These are phyloP conservation scores for Lablab purpureus DNA, from an alignment of 306 rosid genomes.

Conservation along the genomic window DNA sequence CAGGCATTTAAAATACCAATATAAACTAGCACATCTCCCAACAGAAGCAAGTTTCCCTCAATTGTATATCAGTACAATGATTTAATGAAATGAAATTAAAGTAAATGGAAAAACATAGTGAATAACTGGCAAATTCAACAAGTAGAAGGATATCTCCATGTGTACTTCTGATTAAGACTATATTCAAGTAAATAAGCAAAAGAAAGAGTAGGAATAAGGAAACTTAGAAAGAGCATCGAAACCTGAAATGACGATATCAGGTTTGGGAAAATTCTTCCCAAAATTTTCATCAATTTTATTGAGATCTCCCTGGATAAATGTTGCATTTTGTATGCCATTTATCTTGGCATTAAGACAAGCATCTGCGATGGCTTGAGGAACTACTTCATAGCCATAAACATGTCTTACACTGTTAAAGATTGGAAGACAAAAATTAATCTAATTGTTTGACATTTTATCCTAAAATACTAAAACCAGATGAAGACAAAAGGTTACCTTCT, in stretches of 20 bases:
- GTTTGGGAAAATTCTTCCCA: constrained; percentile 87
- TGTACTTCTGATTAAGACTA: constrained; percentile 36
- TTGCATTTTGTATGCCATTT: constrained; percentile 82
- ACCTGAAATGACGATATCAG: constrained; percentile 94
- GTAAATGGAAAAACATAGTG: not conserved
- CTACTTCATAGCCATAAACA: constrained; percentile 94
- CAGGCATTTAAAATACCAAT: constrained; percentile 10
- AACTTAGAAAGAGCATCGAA: constrained; percentile 11
- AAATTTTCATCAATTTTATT: constrained; percentile 88
- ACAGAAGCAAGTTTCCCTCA: constrained; percentile 17
- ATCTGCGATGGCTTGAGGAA: constrained; percentile 87
- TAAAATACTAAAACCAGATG: constrained; percentile 34
- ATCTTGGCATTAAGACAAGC: constrained; percentile 81
- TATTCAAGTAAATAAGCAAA: constrained; percentile 20
- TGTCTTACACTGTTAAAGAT: constrained; percentile 70
- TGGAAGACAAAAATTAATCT: constrained; percentile 29
- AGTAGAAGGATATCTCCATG: constrained; percentile 17
- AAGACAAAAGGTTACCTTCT: constrained; percentile 60
- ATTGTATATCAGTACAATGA: constrained; percentile 9
- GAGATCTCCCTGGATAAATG: constrained; percentile 92
- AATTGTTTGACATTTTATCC: constrained; percentile 26
- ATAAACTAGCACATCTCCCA: constrained; percentile 7
- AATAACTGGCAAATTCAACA: constrained; percentile 20
- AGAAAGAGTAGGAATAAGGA: constrained; percentile 28
- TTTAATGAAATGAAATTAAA: constrained; percentile 34